Percentiles rank a stretch among this genome's conserved stretches.
Conservation (phyloP, 169 alveolate genomes). For the Eimeria falciformis region DNA sequence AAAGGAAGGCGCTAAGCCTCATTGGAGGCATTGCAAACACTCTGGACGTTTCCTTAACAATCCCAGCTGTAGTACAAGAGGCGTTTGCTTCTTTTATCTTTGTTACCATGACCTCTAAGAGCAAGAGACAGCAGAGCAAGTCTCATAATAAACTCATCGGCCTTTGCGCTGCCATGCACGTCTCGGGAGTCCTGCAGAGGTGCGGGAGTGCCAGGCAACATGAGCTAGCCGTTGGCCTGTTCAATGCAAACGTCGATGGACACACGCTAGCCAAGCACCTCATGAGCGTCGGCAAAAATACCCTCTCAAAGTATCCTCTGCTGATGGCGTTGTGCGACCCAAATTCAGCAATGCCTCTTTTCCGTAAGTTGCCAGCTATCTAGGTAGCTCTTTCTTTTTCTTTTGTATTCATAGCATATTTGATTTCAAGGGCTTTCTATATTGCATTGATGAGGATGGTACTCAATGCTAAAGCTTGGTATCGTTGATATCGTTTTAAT, state of each 20-base stretch:
- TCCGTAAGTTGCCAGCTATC: too few species aligned
- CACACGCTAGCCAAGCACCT: neutral
- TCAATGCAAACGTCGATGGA: neutral
- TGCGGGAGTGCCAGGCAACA: neutral
- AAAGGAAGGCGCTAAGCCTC: neutral
- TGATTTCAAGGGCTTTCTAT: too few species aligned
- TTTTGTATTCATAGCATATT: too few species aligned
- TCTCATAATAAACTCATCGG: neutral
- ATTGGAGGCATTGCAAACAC: slow-evolving; percentile 5
- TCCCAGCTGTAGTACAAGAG: neutral
- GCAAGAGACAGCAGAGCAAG: neutral
- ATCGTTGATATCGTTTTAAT: too few species aligned
- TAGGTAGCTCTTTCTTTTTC: too few species aligned
- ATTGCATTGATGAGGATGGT: too few species aligned
- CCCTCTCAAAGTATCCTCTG: neutral
- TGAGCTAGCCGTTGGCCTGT: neutral
- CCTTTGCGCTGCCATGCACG: slow-evolving; percentile 21
- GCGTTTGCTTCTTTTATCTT: neutral
- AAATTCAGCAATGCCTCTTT: neutral
- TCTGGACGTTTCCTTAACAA: slow-evolving; percentile 10
- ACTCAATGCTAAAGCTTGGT: too few species aligned
- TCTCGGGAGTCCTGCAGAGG: neutral
- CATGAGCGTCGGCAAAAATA: neutral
- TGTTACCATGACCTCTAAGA: neutral
- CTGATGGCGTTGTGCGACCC: neutral